A percentile compares a stretch with the other conserved stretches of the same genome.
phyloP scores from a whole-genome alignment of 768 basidiomycete species.

The Collybia nuda region DNA sequence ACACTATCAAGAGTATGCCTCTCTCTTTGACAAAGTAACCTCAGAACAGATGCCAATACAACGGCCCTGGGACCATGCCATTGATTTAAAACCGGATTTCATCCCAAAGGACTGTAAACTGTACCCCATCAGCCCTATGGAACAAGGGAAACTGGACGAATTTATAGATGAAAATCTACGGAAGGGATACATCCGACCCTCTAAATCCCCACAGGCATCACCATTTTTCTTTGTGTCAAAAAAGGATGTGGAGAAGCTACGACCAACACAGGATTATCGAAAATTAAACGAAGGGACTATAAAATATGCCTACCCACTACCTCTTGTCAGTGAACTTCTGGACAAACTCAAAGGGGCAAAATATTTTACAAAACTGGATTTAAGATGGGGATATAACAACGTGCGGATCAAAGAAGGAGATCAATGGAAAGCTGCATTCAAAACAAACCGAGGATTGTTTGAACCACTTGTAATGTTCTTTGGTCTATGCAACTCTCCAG shows the following conservation, averaged over 20 bases:
- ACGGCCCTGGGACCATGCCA: constrained; percentile 11
- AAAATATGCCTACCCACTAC: not conserved
- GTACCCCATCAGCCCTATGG: not conserved
- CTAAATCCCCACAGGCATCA: not conserved
- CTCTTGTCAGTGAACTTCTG: not conserved
- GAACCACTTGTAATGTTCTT: constrained; percentile 34
- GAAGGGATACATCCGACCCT: constrained; percentile 9
- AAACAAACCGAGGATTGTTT: constrained; percentile 26
- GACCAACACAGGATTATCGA: too few relatives aligned
- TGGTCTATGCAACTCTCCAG: not conserved
- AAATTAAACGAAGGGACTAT: not conserved
- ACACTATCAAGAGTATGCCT: not conserved
- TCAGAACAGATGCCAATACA: constrained; percentile 8
- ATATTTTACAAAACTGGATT: constrained; percentile 34
- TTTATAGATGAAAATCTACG: constrained; percentile 16
- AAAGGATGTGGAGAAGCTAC: too few relatives aligned
- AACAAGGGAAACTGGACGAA: constrained; percentile 3
- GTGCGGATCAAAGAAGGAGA: constrained; percentile 22
- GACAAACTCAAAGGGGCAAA: constrained; percentile 13
- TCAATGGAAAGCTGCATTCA: constrained; percentile 40
- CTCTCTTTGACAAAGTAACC: constrained; percentile 10
- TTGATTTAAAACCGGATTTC: constrained; percentile 11
- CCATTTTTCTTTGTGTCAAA: too few relatives aligned
- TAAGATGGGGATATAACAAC: constrained; percentile 1
- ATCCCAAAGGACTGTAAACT: not conserved